phyloP scores from a whole-genome alignment of 1,139 yeast genomes.

The Saccharomyces hybrid region DNA sequence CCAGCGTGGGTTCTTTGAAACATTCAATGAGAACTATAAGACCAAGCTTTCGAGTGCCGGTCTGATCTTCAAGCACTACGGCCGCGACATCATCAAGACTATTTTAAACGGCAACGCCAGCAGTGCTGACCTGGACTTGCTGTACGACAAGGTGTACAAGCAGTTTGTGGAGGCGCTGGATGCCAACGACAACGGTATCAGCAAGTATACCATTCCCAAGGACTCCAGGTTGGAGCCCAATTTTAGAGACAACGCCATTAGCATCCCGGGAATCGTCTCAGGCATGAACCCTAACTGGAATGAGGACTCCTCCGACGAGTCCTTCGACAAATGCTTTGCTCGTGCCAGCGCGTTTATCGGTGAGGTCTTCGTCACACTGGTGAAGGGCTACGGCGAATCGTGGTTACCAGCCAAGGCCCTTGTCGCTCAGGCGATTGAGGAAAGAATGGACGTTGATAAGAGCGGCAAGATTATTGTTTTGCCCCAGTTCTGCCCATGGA shows the following conservation, averaged over 20 bases:
- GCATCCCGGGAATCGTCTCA: constrained; percentile 70
- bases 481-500: constrained; percentile 84
- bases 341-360: constrained; percentile 83
- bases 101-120: constrained; percentile 33
- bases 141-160: constrained; percentile 69
- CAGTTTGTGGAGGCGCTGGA: constrained; percentile 88
- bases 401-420: constrained; percentile 87
- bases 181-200: constrained; percentile 93
- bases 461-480: constrained; percentile 70
- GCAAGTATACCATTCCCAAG: constrained; percentile 54
- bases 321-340: constrained; percentile 57
- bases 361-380: constrained; percentile 56
- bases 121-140: constrained; percentile 44
- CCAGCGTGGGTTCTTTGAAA: constrained; percentile 71
- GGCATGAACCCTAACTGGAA: constrained; percentile 85
- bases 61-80: constrained; percentile 85
- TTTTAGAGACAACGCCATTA: constrained; percentile 52
- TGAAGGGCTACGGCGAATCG: constrained; percentile 71
- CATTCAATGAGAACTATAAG: constrained; percentile 49
- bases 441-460: constrained; percentile 46
- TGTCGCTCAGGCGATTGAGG: constrained; percentile 58
- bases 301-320: constrained; percentile 52
- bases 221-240: constrained; percentile 34
- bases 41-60: constrained; percentile 97
- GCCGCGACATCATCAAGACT: constrained; percentile 61